These are phyloP conservation scores for Guadua angustifolia DNA, from an alignment of 176 grass and related monocot genomes.

Conservation along the genomic window DNA sequence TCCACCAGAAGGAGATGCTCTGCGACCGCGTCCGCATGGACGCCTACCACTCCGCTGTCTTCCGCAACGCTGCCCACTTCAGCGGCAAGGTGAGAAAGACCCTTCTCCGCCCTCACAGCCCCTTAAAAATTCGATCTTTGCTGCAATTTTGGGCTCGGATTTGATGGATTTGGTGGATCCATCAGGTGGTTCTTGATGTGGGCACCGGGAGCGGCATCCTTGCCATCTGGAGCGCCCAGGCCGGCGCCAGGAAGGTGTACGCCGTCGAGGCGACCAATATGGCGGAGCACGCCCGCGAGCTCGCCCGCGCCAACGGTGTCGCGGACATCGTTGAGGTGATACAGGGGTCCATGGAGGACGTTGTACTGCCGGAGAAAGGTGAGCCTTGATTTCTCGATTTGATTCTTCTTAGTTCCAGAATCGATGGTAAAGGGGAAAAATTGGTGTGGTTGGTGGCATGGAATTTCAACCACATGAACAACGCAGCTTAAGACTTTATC, in stretches of 20 bases:
- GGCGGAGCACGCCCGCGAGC: slow-evolving; percentile 91
- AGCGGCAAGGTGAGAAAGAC: slow-evolving; percentile 59
- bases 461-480: not conserved
- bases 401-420: not conserved
- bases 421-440: not conserved
- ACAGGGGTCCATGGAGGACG: slow-evolving; percentile 87
- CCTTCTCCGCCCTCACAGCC: not conserved
- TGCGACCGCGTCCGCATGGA: slow-evolving; percentile 94
- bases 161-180: slow-evolving; percentile 45
- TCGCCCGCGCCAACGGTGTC: slow-evolving; percentile 73
- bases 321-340: slow-evolving; percentile 81
- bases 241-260: slow-evolving; percentile 94
- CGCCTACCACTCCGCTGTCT: slow-evolving; percentile 85
- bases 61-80: slow-evolving; percentile 90
- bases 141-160: not conserved
- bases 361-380: slow-evolving; percentile 88
- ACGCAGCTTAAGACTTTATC: not conserved
- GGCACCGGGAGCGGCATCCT: slow-evolving; percentile 97
- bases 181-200: slow-evolving; percentile 84
- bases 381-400: slow-evolving; percentile 14
- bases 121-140: not conserved
- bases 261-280: slow-evolving; percentile 95
- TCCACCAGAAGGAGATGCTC: slow-evolving; percentile 99
- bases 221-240: slow-evolving; percentile 92
- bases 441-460: not conserved